Evolutionary conservation across 2,329 filamentous ascomycete genomes (phyloP).

Genomic region (Clarireedia hainanense): DNA sequence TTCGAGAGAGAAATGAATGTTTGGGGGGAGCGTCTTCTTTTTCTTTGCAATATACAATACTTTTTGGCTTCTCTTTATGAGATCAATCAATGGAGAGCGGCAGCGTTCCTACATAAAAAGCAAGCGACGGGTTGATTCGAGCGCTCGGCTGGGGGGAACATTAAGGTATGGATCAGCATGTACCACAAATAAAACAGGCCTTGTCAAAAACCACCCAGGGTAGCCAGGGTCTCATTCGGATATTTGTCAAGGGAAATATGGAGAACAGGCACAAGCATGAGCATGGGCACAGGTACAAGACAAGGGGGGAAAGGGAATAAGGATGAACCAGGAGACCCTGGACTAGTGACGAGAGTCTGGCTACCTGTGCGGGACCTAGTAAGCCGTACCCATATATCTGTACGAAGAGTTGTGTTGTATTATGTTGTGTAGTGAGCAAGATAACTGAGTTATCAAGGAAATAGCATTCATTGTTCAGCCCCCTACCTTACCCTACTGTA

Average conservation of each 20-base stretch:
- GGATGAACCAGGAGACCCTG: constrained; percentile 1
- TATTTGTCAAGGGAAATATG: constrained; percentile 2
- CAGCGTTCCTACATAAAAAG: constrained; percentile 9
- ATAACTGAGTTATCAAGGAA: neutral
- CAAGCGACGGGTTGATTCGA: constrained; percentile 5
- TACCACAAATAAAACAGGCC: constrained; percentile 10
- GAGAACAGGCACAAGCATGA: neutral
- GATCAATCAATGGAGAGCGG: neutral
- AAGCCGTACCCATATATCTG: too few relatives aligned
- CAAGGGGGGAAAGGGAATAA: neutral
- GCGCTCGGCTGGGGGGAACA: constrained; percentile 7
- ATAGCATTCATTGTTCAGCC: neutral
- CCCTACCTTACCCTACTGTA: too few relatives aligned
- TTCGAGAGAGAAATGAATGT: constrained; percentile 1
- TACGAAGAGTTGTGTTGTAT: too few relatives aligned
- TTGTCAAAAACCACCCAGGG: constrained; percentile 3
- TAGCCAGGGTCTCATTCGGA: constrained; percentile 3
- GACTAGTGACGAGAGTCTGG: neutral
- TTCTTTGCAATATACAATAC: too few relatives aligned
- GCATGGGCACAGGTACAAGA: neutral
- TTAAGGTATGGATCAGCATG: constrained; percentile 9
- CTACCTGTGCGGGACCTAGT: too few relatives aligned
- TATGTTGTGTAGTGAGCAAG: too few relatives aligned
- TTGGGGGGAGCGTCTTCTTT: neutral
- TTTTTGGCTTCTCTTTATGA: too few relatives aligned